phyloP scores from a whole-genome alignment of 2,329 filamentous ascomycete species.

The Fusarium algeriense region DNA sequence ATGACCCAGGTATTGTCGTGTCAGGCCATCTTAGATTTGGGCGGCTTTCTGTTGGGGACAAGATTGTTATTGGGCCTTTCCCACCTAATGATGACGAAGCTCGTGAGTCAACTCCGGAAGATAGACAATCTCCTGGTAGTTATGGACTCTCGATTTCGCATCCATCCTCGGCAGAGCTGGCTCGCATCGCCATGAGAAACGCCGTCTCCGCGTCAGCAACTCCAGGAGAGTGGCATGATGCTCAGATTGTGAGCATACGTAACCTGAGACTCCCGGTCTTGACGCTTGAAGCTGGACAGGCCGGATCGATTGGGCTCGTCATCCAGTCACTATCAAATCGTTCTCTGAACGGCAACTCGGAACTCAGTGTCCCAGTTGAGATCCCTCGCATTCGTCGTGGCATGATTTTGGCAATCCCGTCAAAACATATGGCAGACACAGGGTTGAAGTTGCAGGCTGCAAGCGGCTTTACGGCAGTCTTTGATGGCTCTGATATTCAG shows the following conservation, averaged over 20 bases:
- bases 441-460: constrained; percentile 72
- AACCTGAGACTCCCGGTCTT: constrained; percentile 88
- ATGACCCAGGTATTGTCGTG: constrained; percentile 75
- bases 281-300: constrained; percentile 81
- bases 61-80: constrained; percentile 84
- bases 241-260: constrained; percentile 85
- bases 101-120: constrained; percentile 56
- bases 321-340: constrained; percentile 57
- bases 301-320: constrained; percentile 87
- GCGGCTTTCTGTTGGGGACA: constrained; percentile 80
- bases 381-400: constrained; percentile 75
- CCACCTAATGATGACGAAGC: constrained; percentile 66
- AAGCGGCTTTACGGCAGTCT: constrained; percentile 77
- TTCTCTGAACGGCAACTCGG: constrained; percentile 13
- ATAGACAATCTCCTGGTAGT: constrained; percentile 60
- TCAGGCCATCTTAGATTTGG: constrained; percentile 89
- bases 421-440: constrained; percentile 67
- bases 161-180: constrained; percentile 65
- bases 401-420: constrained; percentile 80
- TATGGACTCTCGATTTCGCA: constrained; percentile 66
- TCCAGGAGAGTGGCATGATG: constrained; percentile 81
- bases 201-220: constrained; percentile 63
- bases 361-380: constrained; percentile 27
- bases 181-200: constrained; percentile 65
- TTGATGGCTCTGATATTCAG: constrained; percentile 72